phyloP scores from a whole-genome alignment of 305 asterid species.

The Fraxinus albicans region DNA sequence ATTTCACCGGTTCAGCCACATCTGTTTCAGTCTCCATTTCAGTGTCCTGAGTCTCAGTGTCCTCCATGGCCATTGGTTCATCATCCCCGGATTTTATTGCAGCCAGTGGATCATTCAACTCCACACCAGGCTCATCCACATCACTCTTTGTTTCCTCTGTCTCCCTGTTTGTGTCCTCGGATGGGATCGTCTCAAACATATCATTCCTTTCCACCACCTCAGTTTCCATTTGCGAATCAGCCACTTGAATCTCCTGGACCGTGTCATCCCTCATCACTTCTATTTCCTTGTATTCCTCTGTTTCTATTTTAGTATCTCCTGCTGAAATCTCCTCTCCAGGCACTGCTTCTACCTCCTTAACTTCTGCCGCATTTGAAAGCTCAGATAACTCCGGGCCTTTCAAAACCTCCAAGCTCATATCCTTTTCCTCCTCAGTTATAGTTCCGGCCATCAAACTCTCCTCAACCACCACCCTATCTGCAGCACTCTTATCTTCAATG shows the following conservation, averaged over 20 bases:
- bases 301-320: slow-evolving; percentile 32
- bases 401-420: slow-evolving; percentile 20
- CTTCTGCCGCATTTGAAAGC: slow-evolving; percentile 23
- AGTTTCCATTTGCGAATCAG: slow-evolving; percentile 19
- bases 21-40: slow-evolving; percentile 90
- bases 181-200: slow-evolving; percentile 27
- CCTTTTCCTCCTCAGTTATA: slow-evolving; percentile 28
- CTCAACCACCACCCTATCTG: slow-evolving; percentile 27
- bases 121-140: slow-evolving; percentile 49
- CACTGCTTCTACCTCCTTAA: slow-evolving; percentile 19
- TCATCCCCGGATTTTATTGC: slow-evolving; percentile 56
- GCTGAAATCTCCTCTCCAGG: slow-evolving; percentile 31
- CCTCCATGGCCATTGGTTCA: slow-evolving; percentile 62
- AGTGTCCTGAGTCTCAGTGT: slow-evolving; percentile 59
- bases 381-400: slow-evolving; percentile 29
- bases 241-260: not conserved
- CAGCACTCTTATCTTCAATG: slow-evolving; percentile 28
- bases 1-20: slow-evolving; percentile 56
- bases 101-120: slow-evolving; percentile 47
- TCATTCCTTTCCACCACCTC: slow-evolving; percentile 14
- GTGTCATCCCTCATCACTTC: not conserved
- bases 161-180: slow-evolving; percentile 42
- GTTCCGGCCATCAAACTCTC: slow-evolving; percentile 24
- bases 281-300: slow-evolving; percentile 14
- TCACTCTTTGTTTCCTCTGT: slow-evolving; percentile 46